Percentiles rank a stretch among this genome's conserved stretches.
Conservation (phyloP, 345 rosid genomes). For the Ceriops tagal region DNA sequence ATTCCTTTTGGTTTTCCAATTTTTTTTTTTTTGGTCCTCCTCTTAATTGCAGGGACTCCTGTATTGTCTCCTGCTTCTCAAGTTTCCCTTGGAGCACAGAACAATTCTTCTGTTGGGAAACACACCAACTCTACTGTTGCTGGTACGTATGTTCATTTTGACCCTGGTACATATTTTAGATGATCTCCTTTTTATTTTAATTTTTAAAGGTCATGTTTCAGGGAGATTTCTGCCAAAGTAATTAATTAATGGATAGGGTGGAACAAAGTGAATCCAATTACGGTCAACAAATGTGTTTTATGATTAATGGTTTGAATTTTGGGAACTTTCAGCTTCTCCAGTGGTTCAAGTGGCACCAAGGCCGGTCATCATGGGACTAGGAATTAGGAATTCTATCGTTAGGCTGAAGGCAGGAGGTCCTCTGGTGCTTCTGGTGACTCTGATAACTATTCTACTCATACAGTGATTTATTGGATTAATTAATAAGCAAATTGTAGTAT, state of each 20-base stretch:
- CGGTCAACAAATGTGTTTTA: too few species aligned
- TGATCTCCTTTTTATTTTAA: not conserved
- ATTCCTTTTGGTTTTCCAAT: not conserved
- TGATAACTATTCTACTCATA: slow-evolving; percentile 23
- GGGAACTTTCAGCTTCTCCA: slow-evolving; percentile 40
- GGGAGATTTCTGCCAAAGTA: too few species aligned
- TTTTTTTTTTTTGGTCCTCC: not conserved
- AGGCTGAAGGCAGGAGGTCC: slow-evolving; percentile 27
- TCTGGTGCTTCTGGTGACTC: slow-evolving; percentile 22
- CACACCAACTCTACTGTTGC: slow-evolving; percentile 41
- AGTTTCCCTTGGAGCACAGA: slow-evolving; percentile 25
- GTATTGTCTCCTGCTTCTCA: slow-evolving; percentile 38
- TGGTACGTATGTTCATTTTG: slow-evolving; percentile 7
- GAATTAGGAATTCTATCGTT: slow-evolving; percentile 27
- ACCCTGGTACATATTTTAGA: not conserved
- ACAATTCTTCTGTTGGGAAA: slow-evolving; percentile 21
- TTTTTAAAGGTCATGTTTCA: too few species aligned
- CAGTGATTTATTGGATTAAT: slow-evolving; percentile 18
- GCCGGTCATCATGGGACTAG: slow-evolving; percentile 39
- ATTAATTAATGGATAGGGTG: too few species aligned
- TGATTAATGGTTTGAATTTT: too few species aligned
- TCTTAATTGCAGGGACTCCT: slow-evolving; percentile 24
- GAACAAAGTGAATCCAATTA: too few species aligned
- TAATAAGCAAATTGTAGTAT: not conserved
- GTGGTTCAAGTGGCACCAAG: slow-evolving; percentile 42